A percentile compares a stretch with the other conserved stretches of the same genome.
These are phyloP conservation scores for Alternaria longipes DNA, from an alignment of 2,329 filamentous ascomycete species.

Conservation along the genomic window DNA sequence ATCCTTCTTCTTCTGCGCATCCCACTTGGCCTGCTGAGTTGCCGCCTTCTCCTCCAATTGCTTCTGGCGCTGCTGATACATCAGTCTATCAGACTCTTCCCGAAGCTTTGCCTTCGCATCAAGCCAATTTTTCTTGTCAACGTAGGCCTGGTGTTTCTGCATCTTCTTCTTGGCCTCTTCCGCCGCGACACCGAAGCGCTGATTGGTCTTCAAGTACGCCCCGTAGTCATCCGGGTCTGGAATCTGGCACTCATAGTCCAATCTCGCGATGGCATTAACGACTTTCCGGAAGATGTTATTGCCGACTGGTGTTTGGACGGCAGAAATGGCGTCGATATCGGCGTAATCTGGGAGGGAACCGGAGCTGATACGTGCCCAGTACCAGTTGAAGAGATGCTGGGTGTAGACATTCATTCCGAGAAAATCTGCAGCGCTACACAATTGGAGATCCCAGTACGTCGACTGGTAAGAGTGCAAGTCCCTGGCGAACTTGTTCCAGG, in stretches of 20 bases:
- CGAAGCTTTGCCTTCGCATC: background rate
- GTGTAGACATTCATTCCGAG: conserved; percentile 9
- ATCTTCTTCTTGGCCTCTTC: background rate
- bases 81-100: background rate
- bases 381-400: conserved; percentile 9
- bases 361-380: conserved; percentile 4
- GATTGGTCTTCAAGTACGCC: background rate
- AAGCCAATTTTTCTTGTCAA: background rate
- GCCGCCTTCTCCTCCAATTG: background rate
- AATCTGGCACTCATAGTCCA: background rate
- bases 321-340: background rate
- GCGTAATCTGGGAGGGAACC: background rate
- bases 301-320: background rate
- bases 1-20: background rate
- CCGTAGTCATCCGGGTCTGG: background rate
- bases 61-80: background rate
- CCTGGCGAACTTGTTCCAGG: background rate
- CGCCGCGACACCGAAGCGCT: conserved; percentile 1
- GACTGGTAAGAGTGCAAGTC: background rate
- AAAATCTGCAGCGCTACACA: conserved; percentile 6
- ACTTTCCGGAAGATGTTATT: conserved; percentile 1
- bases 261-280: background rate
- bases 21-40: background rate
- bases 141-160: background rate
- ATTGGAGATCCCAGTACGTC: background rate